Base-by-base conservation (phyloP, 2,329 filamentous ascomycete species). In the Colletotrichum orchidophilum region DNA sequence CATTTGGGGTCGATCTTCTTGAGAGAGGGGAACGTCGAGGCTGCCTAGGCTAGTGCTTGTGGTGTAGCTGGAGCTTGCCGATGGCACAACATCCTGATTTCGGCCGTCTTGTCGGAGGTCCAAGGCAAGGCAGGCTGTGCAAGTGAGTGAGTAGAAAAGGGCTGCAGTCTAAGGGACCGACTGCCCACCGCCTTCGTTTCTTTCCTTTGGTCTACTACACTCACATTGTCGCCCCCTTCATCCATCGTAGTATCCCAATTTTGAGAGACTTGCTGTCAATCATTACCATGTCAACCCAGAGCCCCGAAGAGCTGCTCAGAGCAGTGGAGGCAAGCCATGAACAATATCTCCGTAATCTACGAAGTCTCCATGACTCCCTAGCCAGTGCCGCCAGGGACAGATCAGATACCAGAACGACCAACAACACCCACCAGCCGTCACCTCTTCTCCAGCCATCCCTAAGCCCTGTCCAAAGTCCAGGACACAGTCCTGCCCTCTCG, bases 371-470 rank as follows among this genome's bases (percentile, higher is more conserved):
- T 42, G 77, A 81, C 49, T 74, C 65, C 39, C 63, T 78, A 63
- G 72, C 70, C 18, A 31, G 50, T 26, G 62, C 61, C 5, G 69
- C 53, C 31, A 53, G 57, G 26, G 63, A 72, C 21, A 62, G 68
- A 57, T 49, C 63, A 24, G 72, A 62, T 24, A 60, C 59, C n/a
- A 54, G 33, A 11, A 18, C 59, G 21, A n/a, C 33, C 6, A 21
- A 54, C 26, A 52, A 50, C 83, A 24, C 31, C 12, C 26, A 63
- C 8, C 81, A 74, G 86, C 75, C 75, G 89, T 85, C 73, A 85
- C 83, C 39, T 82, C 83, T 27, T 90, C 87, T 29, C 89, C 87
- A 29, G 8, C 63, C 60, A 1, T 59, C 66, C 2, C 60, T 60
- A n/a, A 73, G 72, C n/a, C 71, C 71, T 2, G 42, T 52, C 3